phyloP scores from a whole-genome alignment of 768 basidiomycete genomes.

The Chalciporus chontae region DNA sequence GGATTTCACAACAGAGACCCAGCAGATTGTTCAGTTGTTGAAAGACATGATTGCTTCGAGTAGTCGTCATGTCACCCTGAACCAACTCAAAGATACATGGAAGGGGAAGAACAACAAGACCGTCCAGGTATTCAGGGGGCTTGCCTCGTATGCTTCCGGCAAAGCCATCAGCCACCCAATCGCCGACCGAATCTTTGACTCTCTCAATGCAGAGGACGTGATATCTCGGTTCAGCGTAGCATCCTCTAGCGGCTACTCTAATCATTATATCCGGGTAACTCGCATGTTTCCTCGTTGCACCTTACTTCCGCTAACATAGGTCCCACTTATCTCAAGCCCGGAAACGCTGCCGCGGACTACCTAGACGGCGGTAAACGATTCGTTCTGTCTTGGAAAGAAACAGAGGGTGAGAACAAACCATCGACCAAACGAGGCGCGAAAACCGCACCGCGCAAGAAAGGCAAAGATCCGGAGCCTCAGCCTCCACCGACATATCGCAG shows the following conservation, averaged over 20 bases:
- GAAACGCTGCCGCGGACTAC: slow-evolving; percentile 21
- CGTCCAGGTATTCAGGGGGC: slow-evolving; percentile 44
- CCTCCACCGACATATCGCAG: neutral
- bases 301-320: neutral
- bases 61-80: slow-evolving; percentile 52
- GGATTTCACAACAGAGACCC: slow-evolving; percentile 63
- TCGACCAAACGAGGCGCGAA: slow-evolving; percentile 11
- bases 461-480: slow-evolving; percentile 14
- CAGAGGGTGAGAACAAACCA: slow-evolving; percentile 8
- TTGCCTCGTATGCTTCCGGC: slow-evolving; percentile 53
- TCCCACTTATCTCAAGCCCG: slow-evolving; percentile 8
- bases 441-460: slow-evolving; percentile 15
- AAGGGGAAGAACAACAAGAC: slow-evolving; percentile 52
- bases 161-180: slow-evolving; percentile 47
- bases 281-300: neutral
- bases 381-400: slow-evolving; percentile 27
- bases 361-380: slow-evolving; percentile 15
- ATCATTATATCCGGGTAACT: slow-evolving; percentile 50
- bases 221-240: slow-evolving; percentile 45
- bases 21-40: slow-evolving; percentile 56
- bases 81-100: slow-evolving; percentile 59
- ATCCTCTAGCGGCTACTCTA: slow-evolving; percentile 48
- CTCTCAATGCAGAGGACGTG: slow-evolving; percentile 48
- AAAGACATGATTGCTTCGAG: slow-evolving; percentile 40
- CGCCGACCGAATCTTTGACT: slow-evolving; percentile 62